Base-by-base conservation (phyloP, 306 rosid species). In the Albizia julibrissin region DNA sequence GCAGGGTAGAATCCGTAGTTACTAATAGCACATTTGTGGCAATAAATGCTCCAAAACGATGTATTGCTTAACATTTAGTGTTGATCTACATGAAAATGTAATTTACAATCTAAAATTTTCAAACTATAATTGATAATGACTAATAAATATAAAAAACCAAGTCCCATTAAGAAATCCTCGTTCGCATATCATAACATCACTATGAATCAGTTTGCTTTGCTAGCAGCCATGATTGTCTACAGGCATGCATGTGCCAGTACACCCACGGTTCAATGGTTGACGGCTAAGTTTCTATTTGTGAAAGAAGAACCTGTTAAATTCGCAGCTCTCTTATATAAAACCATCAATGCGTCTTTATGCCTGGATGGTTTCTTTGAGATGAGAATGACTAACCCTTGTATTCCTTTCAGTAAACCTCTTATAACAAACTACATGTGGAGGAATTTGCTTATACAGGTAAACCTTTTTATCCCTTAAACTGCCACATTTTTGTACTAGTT, bases 381-480 rank as follows among this genome's bases (percentile, higher is more conserved):
- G 42, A 37, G 73, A 62, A 33, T 85, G 78, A 87, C 79, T n/a
- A 13, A 81, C 37, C 75, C 61, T 79, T 73, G 34, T 74, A 0
- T 78, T 37, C 80, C 84, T 81, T 83, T 74, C 95, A 96, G 99
- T 73, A 97, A 94, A 83, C 98, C 98, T 62, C 99, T 96, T 19
- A 92, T 96, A 75, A 96, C 99, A 76, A 88, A 92, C 82, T 85
- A 91, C 56, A 96, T 96, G 99, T 96, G 99, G 99, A 91, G 99
- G 86, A 96, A 96, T 84, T 86, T 96, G 87, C 85, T 94, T 87
- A 74, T 96, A 78, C 99, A 96, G 97, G 99, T 94, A 80, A 71
- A 16, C 15, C n/a, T 31, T 40, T 24, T 81, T 69, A 69, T 82
- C 61, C 79, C 67, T 81, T 62, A 46, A 69, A 56, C 5, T 43